Base-by-base conservation (phyloP, 2,329 filamentous ascomycete genomes). In the Pyrenophora teres region DNA sequence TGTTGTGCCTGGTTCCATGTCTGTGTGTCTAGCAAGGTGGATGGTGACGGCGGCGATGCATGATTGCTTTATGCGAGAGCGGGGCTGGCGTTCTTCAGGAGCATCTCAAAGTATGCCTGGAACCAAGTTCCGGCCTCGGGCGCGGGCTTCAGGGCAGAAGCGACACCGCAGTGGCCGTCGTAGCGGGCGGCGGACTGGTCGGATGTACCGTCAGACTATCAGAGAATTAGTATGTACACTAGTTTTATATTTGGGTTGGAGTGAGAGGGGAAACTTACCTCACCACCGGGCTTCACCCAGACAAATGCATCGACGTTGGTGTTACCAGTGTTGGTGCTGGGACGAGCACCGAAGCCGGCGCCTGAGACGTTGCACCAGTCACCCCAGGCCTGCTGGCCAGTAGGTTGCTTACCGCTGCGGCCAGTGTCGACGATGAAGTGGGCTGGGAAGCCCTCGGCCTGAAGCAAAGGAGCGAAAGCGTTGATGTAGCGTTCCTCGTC, bases 111-210 rank as follows among this genome's bases (percentile, higher is more conserved):
- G 64, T 78, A 74, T 6, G 76, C 77, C 64, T 81, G 71, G 71
- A 87, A 87, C 87, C 87, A 90, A 7, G 78, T 75, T 25, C 87
- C 87, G 8, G 87, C 87, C 72, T 90, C 85, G 25, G 87, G 87
- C 1, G 87, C 85, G 2, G 87, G 87, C 70, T 83, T 70, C 35
- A 88, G 74, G 1, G 86, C 74, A 60, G 81, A 79, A 1, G 72
- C 56, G 7, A 76, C 72, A 23, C 83, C 83, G 56, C 84, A 86
- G 71, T 81, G 75, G 42, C 71, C 71, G 65, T 85, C 82, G 66
- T 82, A 85, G 44, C 80, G 79, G 16, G 72, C 57, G 8, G 83
- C 77, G 46, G 62, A 62, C 3, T 55, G 55, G 49, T 74, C 54
- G 32, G 69, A 74, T 0, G 79, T 81, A 49, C 79, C 79, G 51